phyloP scores from a whole-genome alignment of 139 green algal genomes.

The Ostreobium quekettii region DNA sequence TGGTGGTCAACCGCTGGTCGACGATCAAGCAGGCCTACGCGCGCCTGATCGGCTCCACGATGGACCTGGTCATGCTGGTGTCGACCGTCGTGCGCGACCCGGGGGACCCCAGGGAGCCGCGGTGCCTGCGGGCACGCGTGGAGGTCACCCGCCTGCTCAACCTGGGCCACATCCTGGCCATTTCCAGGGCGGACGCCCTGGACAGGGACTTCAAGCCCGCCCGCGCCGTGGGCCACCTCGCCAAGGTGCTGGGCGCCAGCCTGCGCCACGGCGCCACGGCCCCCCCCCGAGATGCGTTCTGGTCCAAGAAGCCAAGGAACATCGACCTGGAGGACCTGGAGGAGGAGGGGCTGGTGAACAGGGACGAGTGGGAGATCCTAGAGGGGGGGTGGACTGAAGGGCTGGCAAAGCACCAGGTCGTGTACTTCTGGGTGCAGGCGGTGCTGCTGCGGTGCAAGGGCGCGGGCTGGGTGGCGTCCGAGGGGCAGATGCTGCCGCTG shows the following conservation, averaged over 20 bases:
- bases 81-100: background rate
- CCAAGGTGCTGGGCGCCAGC: too few species aligned
- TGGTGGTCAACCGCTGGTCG: constrained; percentile 29
- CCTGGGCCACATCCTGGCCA: constrained; percentile 23
- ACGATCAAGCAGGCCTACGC: constrained; percentile 6
- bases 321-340: constrained; percentile 18
- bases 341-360: constrained; percentile 23
- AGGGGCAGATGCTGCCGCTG: constrained; percentile 14
- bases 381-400: constrained; percentile 12
- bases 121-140: background rate
- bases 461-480: constrained; percentile 9
- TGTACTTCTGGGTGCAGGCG: constrained; percentile 22
- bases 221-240: too few species aligned
- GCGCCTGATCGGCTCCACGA: background rate
- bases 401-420: constrained; percentile 21
- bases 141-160: constrained; percentile 23
- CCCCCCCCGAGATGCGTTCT: too few species aligned
- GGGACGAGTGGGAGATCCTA: constrained; percentile 28
- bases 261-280: too few species aligned
- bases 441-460: constrained; percentile 19
- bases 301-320: background rate
- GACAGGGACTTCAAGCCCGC: constrained; percentile 15
- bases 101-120: background rate
- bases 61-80: constrained; percentile 20
- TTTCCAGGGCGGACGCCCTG: constrained; percentile 13